Base-by-base conservation (phyloP, 1,284 basidiomycete genomes). In the Cystobasidium sp. region DNA sequence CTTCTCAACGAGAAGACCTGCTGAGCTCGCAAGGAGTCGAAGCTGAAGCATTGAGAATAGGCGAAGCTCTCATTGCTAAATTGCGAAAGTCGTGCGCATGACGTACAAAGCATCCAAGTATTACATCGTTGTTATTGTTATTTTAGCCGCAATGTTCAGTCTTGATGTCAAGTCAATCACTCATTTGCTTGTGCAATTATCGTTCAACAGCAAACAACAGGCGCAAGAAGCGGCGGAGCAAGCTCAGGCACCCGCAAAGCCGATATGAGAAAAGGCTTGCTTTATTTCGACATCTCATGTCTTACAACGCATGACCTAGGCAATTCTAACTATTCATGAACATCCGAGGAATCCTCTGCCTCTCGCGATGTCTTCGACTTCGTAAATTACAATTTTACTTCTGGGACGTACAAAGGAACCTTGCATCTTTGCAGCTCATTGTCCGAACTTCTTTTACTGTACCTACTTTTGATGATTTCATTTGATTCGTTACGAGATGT, bases 21-120 rank as follows among this genome's bases (percentile, higher is more conserved):
- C 61, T 71, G 24, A 64, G 68, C 31, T 69, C 68, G 41, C 68
- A 69, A 24, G 68, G 56, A 31, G 14, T 43, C 46, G 68, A 61
- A 59, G 55, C 68, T 44, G 41, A 69, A 61, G 68, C 68, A 37
- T 44, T 69, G 44, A 55, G 47, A 47, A 46, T 43, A 20, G 68
- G 68, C 31, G 56, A 61, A 22, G 43, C 41, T 6, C 39, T 58
- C 46, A 69, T 69, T 16, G 43, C 55, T 16, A 39, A 46, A 14
- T 31, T 69, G 46, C 43, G 24, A 16, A 49, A 51, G 16, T 7
- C 20, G 14, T 47, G n/a, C 44, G 44, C 39, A 14, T 56, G 53
- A 56, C 12, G n/a, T 59, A 41, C 14, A 8, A 18, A 8, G 7
- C 20, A 7, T 59, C n/a, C 1, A n/a, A 39, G 22, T 31, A 31